Percentiles rank a stretch among this genome's conserved stretches.
phyloP scores from a whole-genome alignment of 2,329 filamentous ascomycete species.

The Botrytis elliptica region DNA sequence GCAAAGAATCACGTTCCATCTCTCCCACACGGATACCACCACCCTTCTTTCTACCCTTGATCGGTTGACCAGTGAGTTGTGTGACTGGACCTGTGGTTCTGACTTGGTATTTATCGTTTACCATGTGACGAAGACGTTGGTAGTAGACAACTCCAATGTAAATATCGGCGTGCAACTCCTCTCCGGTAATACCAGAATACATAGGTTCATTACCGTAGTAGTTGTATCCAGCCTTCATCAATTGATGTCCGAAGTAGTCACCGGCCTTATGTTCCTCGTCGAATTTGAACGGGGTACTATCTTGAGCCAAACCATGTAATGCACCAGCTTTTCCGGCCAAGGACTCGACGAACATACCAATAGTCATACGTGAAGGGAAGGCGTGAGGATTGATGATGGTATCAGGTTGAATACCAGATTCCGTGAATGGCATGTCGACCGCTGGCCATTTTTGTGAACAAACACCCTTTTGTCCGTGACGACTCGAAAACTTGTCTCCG shows the following conservation, averaged over 20 bases:
- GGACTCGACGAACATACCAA: conserved; percentile 98
- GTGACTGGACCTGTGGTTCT: conserved; percentile 93
- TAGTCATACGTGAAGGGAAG: conserved; percentile 99
- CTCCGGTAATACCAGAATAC: conserved; percentile 95
- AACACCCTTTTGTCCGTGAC: conserved; percentile 98
- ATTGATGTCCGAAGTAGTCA: conserved; percentile 94
- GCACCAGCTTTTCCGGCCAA: conserved; percentile 93
- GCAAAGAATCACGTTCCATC: conserved; percentile 94
- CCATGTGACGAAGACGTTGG: conserved; percentile 97
- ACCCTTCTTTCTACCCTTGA: conserved; percentile 94
- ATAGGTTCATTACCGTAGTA: conserved; percentile 98
- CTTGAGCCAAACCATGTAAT: conserved; percentile 92
- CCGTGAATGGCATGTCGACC: conserved; percentile 93
- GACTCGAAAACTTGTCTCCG: conserved; percentile 98
- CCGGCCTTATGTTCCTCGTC: conserved; percentile 87
- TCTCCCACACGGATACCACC: conserved; percentile 99
- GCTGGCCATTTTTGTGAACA: conserved; percentile 93
- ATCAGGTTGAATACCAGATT: conserved; percentile 94
- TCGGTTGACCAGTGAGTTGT: conserved; percentile 86
- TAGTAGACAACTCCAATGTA: conserved; percentile 98
- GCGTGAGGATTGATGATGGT: conserved; percentile 99
- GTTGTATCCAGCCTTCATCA: conserved; percentile 94
- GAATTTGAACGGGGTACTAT: conserved; percentile 93
- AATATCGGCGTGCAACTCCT: conserved; percentile 91
- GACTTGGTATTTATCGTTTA: conserved; percentile 99